phyloP scores from a whole-genome alignment of 2,329 filamentous ascomycete genomes.

The Penicillium sp. region DNA sequence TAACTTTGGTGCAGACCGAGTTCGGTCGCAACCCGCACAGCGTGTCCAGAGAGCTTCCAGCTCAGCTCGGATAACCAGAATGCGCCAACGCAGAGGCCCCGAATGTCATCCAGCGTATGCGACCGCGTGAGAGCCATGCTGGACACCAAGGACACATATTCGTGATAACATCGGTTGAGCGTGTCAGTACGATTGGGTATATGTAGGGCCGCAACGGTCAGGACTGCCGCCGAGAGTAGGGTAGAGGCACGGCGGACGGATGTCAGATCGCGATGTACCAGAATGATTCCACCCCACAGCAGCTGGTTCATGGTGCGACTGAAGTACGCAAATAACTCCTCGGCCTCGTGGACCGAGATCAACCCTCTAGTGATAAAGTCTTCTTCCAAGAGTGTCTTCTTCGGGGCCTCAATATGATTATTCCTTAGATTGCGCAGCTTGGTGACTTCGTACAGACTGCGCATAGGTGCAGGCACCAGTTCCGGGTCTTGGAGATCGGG shows the following conservation, averaged over 20 bases:
- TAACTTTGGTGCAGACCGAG: constrained; percentile 58
- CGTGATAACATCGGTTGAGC: constrained; percentile 57
- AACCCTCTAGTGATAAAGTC: constrained; percentile 55
- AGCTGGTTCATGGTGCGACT: constrained; percentile 54
- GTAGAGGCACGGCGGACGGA: constrained; percentile 58
- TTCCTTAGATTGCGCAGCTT: constrained; percentile 48
- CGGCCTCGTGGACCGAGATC: constrained; percentile 51
- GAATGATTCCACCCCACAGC: constrained; percentile 55
- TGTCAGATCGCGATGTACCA: constrained; percentile 53
- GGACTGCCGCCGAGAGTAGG: constrained; percentile 57
- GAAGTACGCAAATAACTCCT: constrained; percentile 55
- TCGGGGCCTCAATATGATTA: constrained; percentile 39
- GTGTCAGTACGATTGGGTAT: constrained; percentile 56
- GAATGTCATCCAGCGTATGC: constrained; percentile 59
- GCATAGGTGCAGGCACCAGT: constrained; percentile 54
- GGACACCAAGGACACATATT: constrained; percentile 59
- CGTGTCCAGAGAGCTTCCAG: constrained; percentile 63
- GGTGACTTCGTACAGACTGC: constrained; percentile 57
- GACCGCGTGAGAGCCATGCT: constrained; percentile 60
- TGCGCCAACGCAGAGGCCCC: constrained; percentile 61
- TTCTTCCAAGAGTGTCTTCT: constrained; percentile 43
- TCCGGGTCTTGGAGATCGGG: constrained; percentile 43
- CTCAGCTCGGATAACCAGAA: constrained; percentile 66
- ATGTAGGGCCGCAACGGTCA: constrained; percentile 61
- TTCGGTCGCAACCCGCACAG: constrained; percentile 60